Evolutionary conservation across 2,329 filamentous ascomycete genomes (phyloP).

Genomic region (Cordyceps fumosorosea): DNA sequence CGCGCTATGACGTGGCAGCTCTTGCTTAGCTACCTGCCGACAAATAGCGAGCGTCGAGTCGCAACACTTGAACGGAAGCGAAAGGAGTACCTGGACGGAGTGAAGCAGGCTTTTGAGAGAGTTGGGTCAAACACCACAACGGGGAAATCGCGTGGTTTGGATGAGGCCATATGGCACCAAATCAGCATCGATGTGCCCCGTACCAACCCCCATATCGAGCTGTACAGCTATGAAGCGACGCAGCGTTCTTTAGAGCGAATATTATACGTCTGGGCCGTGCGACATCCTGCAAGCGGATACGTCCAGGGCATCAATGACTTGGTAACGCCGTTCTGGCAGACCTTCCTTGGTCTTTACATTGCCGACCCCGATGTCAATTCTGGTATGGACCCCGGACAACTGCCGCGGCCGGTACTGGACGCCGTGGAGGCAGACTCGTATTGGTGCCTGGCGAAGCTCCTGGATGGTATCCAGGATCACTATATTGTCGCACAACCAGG

Average conservation of each 20-base stretch:
- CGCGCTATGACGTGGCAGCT: slow-evolving; percentile 99
- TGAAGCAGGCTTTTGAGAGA: slow-evolving; percentile 64
- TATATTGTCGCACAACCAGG: slow-evolving; percentile 97
- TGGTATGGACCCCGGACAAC: slow-evolving; percentile 93
- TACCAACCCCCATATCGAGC: slow-evolving; percentile 89
- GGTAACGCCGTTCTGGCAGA: slow-evolving; percentile 96
- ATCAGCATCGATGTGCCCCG: slow-evolving; percentile 97
- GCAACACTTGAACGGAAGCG: slow-evolving; percentile 87
- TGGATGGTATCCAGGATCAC: slow-evolving; percentile 99
- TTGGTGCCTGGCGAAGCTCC: slow-evolving; percentile 94
- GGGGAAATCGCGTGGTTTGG: slow-evolving; percentile 60
- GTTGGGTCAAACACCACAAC: slow-evolving; percentile 42
- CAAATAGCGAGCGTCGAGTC: slow-evolving; percentile 89
- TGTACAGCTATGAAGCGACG: slow-evolving; percentile 94
- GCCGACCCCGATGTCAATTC: slow-evolving; percentile 87
- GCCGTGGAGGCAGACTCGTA: slow-evolving; percentile 97
- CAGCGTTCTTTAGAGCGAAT: slow-evolving; percentile 92
- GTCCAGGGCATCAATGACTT: slow-evolving; percentile 98
- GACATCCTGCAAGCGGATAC: slow-evolving; percentile 94
- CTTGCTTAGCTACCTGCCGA: slow-evolving; percentile 87
- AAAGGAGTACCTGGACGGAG: slow-evolving; percentile 93
- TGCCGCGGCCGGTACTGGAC: slow-evolving; percentile 84
- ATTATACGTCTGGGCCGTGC: slow-evolving; percentile 93
- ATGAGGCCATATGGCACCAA: slow-evolving; percentile 98
- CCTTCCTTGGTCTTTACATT: slow-evolving; percentile 91